Conservation (phyloP, 768 basidiomycete species). For the Kwoniella newhampshirensis region DNA sequence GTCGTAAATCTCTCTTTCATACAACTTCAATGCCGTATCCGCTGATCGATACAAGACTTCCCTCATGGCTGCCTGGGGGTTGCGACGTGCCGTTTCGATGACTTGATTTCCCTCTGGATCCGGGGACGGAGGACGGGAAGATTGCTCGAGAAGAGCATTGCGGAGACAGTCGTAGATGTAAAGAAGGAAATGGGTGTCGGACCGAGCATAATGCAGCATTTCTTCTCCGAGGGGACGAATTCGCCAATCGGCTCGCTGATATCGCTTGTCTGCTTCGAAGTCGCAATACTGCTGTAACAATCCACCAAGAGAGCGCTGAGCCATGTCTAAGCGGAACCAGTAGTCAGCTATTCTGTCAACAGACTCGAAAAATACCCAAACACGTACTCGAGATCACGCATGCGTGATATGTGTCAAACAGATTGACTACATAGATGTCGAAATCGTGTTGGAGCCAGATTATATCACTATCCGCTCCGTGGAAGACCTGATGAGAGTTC, state of each 20-base stretch:
- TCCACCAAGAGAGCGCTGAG: constrained; percentile 76
- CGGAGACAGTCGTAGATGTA: constrained; percentile 89
- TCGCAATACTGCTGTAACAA: constrained; percentile 86
- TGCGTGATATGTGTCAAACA: constrained; percentile 98
- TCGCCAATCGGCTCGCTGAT: constrained; percentile 96
- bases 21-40: constrained; percentile 71
- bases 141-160: constrained; percentile 66
- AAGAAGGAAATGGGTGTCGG: constrained; percentile 93
- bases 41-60: constrained; percentile 71
- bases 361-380: not conserved
- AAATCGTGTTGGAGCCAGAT: constrained; percentile 97
- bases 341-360: not conserved
- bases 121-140: constrained; percentile 34
- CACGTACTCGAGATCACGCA: constrained; percentile 73
- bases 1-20: constrained; percentile 72
- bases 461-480: constrained; percentile 91
- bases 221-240: constrained; percentile 82
- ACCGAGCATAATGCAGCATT: constrained; percentile 89
- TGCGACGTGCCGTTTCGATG: constrained; percentile 53
- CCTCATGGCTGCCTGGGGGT: constrained; percentile 60
- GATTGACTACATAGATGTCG: constrained; percentile 84
- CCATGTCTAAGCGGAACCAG: constrained; percentile 62
- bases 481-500: constrained; percentile 66
- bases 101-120: constrained; percentile 40
- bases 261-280: constrained; percentile 88